Evolutionary conservation across 2,329 filamentous ascomycete species (phyloP), one percentile per base, ranked within the genome.

Genomic region (Sporothrix schenckii): DNA sequence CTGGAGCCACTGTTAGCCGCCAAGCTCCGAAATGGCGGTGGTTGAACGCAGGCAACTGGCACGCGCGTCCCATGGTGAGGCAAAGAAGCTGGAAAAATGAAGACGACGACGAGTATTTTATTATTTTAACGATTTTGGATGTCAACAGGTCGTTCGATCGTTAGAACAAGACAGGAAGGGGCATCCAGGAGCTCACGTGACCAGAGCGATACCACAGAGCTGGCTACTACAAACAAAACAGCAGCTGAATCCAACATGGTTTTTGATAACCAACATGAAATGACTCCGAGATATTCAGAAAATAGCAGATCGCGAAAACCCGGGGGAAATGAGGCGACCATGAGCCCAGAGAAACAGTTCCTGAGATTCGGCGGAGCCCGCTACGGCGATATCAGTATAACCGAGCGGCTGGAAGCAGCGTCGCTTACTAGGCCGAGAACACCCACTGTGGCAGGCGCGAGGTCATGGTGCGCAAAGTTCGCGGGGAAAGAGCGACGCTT

Each of bases 401-500:
- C 50, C 65, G 34, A 67, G 65, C 65, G 65, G 34, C 30, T 39
- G 30, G 41, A 16, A 16, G 30, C 24, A 68, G 58, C 41, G 52
- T 10, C 66, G 21, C 30, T 27, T 19, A 34, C 52, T 52, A n/a
- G 39, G 21, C 50, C 34, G 49, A 56, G 39, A 44, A 44, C 34
- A 44, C 53, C 53, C n/a, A 24, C 19, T 19, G n/a, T 30, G 54
- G 56, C 58, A 61, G 24, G 58, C 14, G 58, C 41, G 16, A 44
- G 19, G 39, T 21, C 41, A 14, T 27, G 1, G 16, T 6, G 39
- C 21, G 27, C 63, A 24, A 19, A 53, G 69, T 67, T 53, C 69
- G 71, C 69, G 69, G 69, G 71, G 71, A 71, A 71, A 61, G 14
- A 63, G 52, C 60, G 30, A 14, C 65, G 4, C 52, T 61, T 58